Conservation (phyloP, 495 filamentous ascomycete genomes). For the Hypoxylon fuscum region DNA sequence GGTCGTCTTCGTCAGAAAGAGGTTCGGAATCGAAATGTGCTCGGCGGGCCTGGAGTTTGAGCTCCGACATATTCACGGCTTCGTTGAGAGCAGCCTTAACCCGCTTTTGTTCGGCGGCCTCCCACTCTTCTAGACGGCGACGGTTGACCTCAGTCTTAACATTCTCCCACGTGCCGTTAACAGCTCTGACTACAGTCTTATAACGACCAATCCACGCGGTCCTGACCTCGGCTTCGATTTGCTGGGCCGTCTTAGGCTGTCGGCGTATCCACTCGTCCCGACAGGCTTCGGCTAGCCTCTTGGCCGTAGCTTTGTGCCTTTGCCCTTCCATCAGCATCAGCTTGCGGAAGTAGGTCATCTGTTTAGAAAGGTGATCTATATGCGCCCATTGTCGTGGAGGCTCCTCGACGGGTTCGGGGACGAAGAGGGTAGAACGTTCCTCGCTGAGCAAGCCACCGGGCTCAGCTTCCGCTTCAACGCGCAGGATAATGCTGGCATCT, state of each 20-base stretch:
- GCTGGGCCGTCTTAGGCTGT: slow-evolving; percentile 75
- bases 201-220: slow-evolving; percentile 63
- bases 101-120: slow-evolving; percentile 81
- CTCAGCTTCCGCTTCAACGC: slow-evolving; percentile 73
- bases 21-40: slow-evolving; percentile 57
- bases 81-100: slow-evolving; percentile 85
- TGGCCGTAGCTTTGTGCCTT: slow-evolving; percentile 74
- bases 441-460: slow-evolving; percentile 78
- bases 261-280: slow-evolving; percentile 68
- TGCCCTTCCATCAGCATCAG: slow-evolving; percentile 79
- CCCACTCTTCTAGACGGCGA: slow-evolving; percentile 76
- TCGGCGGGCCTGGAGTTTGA: slow-evolving; percentile 63
- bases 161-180: slow-evolving; percentile 81
- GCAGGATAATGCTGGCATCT: slow-evolving; percentile 64
- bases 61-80: slow-evolving; percentile 76
- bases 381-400: slow-evolving; percentile 83
- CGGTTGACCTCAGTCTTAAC: slow-evolving; percentile 78
- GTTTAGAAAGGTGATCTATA: slow-evolving; percentile 82
- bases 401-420: slow-evolving; percentile 78
- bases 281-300: slow-evolving; percentile 68
- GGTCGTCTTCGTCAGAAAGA: slow-evolving; percentile 63
- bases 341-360: slow-evolving; percentile 80
- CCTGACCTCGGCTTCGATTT: slow-evolving; percentile 67
- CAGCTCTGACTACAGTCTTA: slow-evolving; percentile 72
- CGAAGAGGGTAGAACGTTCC: slow-evolving; percentile 75